Percentiles rank a stretch among this genome's conserved stretches.
These are phyloP conservation scores for Camellia granthamiana DNA, from an alignment of 148 eudicot genomes.

Conservation along the genomic window DNA sequence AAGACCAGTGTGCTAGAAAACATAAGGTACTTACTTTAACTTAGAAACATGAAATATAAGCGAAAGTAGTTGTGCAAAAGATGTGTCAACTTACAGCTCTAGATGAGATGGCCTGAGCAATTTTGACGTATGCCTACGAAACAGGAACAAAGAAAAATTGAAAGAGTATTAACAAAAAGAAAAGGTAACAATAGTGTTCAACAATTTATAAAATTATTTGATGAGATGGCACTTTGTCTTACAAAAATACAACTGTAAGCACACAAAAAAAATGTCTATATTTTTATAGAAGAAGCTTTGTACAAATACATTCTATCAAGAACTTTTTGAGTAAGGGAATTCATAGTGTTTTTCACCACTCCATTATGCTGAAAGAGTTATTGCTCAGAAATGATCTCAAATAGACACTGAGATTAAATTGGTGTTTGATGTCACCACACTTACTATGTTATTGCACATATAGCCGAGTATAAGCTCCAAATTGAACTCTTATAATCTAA, in stretches of 20 bases:
- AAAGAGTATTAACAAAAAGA: conserved; percentile 1
- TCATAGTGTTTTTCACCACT: neutral
- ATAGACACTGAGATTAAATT: neutral
- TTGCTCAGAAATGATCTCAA: neutral
- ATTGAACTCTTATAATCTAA: neutral
- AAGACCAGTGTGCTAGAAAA: too few relatives aligned
- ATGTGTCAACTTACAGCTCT: conserved; percentile 68
- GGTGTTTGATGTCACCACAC: neutral
- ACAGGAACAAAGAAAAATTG: conserved; percentile 14
- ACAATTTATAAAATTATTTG: neutral
- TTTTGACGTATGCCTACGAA: conserved; percentile 88
- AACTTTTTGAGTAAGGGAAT: neutral
- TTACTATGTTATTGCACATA: neutral
- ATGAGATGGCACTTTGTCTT: neutral
- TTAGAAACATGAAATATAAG: neutral
- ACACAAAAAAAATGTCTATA: neutral
- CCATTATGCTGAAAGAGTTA: neutral
- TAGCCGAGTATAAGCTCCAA: neutral
- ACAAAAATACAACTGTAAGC: neutral
- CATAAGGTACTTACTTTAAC: too few relatives aligned
- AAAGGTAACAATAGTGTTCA: too few relatives aligned
- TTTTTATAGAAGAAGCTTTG: neutral
- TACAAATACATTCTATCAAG: neutral
- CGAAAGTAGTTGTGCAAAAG: neutral
- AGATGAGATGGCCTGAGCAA: conserved; percentile 97